Percentiles rank a stretch among this genome's conserved stretches.
phyloP scores from a whole-genome alignment of 2,329 filamentous ascomycete genomes.

The Diplodia intermedia region DNA sequence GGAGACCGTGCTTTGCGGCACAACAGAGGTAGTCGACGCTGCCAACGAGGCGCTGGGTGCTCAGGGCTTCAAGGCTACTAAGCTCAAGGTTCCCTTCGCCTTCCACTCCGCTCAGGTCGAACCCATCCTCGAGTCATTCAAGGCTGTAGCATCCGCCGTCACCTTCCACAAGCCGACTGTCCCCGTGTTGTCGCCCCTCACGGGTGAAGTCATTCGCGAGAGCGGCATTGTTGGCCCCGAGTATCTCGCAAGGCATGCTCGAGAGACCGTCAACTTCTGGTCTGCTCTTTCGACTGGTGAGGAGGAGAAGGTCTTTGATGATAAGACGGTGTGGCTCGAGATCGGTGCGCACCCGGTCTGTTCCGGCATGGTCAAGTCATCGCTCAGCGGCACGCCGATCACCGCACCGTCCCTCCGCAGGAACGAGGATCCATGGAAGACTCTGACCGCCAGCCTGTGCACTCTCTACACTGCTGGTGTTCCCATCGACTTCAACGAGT shows the following conservation, averaged over 20 bases:
- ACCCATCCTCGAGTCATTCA: slow-evolving; percentile 67
- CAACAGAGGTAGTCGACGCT: slow-evolving; percentile 64
- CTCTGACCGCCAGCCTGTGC: slow-evolving; percentile 64
- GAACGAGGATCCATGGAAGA: slow-evolving; percentile 69
- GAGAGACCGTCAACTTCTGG: slow-evolving; percentile 73
- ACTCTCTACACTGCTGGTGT: slow-evolving; percentile 68
- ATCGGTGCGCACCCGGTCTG: slow-evolving; percentile 77
- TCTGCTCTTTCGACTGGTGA: slow-evolving; percentile 67
- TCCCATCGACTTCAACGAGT: slow-evolving; percentile 73
- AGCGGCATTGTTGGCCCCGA: slow-evolving; percentile 63
- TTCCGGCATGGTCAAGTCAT: slow-evolving; percentile 71
- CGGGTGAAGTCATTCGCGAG: slow-evolving; percentile 65
- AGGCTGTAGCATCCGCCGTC: slow-evolving; percentile 60
- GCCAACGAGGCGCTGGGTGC: slow-evolving; percentile 58
- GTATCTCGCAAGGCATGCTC: slow-evolving; percentile 70
- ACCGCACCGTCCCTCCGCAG: slow-evolving; percentile 68
- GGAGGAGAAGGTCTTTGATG: slow-evolving; percentile 65
- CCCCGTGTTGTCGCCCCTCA: slow-evolving; percentile 72
- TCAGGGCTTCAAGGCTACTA: slow-evolving; percentile 65
- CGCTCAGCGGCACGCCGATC: slow-evolving; percentile 61
- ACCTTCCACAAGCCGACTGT: slow-evolving; percentile 64
- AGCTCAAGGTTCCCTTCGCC: slow-evolving; percentile 70
- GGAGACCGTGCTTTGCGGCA: slow-evolving; percentile 76
- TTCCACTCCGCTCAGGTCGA: slow-evolving; percentile 72
- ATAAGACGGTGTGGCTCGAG: slow-evolving; percentile 74